Conservation (phyloP, 2,329 filamentous ascomycete genomes). For the Orbilia blumenaviensis region DNA sequence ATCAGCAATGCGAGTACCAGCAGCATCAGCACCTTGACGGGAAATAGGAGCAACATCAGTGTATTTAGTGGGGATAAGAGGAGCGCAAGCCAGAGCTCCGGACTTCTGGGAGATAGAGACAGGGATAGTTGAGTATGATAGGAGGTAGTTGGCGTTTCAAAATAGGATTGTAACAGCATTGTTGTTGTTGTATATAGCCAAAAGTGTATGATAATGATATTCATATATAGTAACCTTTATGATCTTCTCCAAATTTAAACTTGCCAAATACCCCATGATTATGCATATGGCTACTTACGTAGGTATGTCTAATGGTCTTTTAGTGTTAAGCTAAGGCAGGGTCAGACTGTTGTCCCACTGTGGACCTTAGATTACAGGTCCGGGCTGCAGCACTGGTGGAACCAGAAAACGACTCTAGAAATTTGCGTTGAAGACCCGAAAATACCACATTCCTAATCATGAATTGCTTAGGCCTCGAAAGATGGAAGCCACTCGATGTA, state of each 20-base stretch:
- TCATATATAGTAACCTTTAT: not conserved
- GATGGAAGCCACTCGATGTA: not conserved
- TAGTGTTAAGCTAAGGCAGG: too few relatives aligned
- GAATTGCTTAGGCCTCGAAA: not conserved
- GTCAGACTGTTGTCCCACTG: too few relatives aligned
- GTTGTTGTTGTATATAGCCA: constrained; percentile 8
- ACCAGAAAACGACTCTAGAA: not conserved
- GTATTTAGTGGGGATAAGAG: constrained; percentile 53
- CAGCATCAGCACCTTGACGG: constrained; percentile 50
- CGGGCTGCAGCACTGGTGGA: not conserved
- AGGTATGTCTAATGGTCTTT: too few relatives aligned
- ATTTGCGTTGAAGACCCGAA: not conserved
- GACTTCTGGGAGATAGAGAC: constrained; percentile 1
- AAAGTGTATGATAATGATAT: constrained; percentile 13
- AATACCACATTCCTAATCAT: not conserved
- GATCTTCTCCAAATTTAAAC: not conserved
- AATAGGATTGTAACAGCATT: not conserved
- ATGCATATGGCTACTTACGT: too few relatives aligned
- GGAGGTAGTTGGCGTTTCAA: not conserved
- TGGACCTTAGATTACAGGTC: not conserved
- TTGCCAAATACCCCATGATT: not conserved
- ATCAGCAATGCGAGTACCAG: constrained; percentile 47
- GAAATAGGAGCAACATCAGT: constrained; percentile 45
- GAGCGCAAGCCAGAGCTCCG: constrained; percentile 44
- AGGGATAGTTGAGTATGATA: constrained; percentile 29